Base-by-base conservation (phyloP, 305 asterid genomes). In the Fraxinus albicans region DNA sequence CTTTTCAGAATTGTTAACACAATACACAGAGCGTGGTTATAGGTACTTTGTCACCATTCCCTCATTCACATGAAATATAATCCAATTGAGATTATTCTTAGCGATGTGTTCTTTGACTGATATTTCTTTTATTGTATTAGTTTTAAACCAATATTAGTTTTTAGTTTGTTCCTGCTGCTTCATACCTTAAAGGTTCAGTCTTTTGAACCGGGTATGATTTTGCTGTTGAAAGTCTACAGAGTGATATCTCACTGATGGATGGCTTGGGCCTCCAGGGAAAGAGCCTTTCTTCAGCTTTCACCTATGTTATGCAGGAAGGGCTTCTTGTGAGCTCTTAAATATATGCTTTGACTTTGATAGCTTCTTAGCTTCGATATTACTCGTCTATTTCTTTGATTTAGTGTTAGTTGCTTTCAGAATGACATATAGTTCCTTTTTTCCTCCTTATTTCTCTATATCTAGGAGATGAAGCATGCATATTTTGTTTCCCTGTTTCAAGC, bases 1-100 rank as follows among this genome's bases (percentile, higher is more conserved):
- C 79, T 97, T 94, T 83, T 83, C 90, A 25, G 98, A 93, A 85
- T 88, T 97, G 90, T 79, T 86, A 76, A 85, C 89, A 82, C 94
- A 91, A 87, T 97, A 97, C 80, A 79, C 91, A 31, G 89, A 88
- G 81, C 93, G 86, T 76, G 95, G 97, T 87, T 94, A 95, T 94
- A 91, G 99, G 99, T 94, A 73, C 77, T 73, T 35, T 35, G 12
- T 73, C 47, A 17, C 7, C 50, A 73, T n/a, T 73, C 13, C 29
- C 77, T 73, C 75, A 13, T 69, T 69, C 15, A 17, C 29, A 73
- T 33, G 77, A 73, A 73, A 35, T 33, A 8, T 73, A 2, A 3
- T 35, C 50, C 77, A 73, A 35, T 73, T 33, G 13, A 73, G 44
- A 17, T 73, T 34, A 73, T 73, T 73, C 29, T 73, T 35, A 74